Percentiles rank a stretch among this genome's conserved stretches.
These are phyloP conservation scores for Erodium trifolium DNA, from an alignment of 441 rosid genomes.

Conservation along the genomic window DNA sequence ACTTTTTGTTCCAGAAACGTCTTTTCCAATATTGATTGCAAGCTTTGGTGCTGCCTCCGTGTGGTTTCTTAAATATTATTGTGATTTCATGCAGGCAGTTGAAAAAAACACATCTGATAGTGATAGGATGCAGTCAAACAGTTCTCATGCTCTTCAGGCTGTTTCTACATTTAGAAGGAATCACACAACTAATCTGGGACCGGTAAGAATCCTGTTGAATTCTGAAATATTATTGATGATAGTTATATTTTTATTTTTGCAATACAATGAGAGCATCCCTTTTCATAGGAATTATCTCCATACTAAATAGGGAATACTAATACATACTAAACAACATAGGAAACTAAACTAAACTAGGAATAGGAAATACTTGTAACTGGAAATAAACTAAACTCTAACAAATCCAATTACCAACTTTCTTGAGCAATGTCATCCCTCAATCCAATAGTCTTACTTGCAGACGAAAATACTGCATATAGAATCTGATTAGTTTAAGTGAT, in stretches of 20 bases:
- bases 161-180: slow-evolving; percentile 41
- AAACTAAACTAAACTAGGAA: no score
- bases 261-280: no score
- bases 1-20: neutral
- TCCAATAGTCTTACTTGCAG: neutral
- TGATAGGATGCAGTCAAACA: slow-evolving; percentile 28
- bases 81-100: slow-evolving; percentile 35
- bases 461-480: neutral
- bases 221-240: no score
- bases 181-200: slow-evolving; percentile 48
- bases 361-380: no score
- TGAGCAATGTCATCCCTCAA: neutral
- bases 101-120: slow-evolving; percentile 30
- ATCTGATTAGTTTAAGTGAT: neutral
- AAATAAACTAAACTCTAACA: no score
- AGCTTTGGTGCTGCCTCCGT: slow-evolving; percentile 4
- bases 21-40: slow-evolving; percentile 3
- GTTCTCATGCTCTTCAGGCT: slow-evolving; percentile 35
- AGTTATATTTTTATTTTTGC: no score
- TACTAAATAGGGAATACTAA: no score
- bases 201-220: slow-evolving; percentile 29
- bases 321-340: no score
- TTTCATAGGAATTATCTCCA: no score
- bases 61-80: slow-evolving; percentile 16
- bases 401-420: neutral